These are phyloP conservation scores for Brassica juncea DNA, from an alignment of 345 rosid species.

Conservation along the genomic window DNA sequence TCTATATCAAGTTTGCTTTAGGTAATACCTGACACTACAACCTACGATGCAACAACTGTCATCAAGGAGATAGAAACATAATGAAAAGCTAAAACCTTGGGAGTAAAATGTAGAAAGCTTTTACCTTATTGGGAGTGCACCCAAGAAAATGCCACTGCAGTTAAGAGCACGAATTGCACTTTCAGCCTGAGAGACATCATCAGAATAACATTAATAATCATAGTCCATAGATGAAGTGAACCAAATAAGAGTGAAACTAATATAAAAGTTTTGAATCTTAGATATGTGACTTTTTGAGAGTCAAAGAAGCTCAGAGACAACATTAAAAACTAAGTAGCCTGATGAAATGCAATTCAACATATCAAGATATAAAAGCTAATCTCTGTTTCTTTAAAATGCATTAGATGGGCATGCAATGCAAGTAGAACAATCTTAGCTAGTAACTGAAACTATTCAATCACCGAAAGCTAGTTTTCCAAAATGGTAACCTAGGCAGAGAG, in stretches of 20 bases:
- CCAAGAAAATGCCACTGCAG: conserved; percentile 82
- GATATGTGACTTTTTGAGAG: background rate
- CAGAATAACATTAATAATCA: background rate
- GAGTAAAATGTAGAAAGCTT: background rate
- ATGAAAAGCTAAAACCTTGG: background rate
- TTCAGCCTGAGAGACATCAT: conserved; percentile 68
- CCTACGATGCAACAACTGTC: conserved; percentile 18
- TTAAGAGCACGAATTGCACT: conserved; percentile 92
- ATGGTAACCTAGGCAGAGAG: background rate
- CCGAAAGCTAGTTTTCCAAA: conserved; percentile 13
- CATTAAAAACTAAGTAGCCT: background rate
- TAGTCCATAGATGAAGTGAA: background rate
- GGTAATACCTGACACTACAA: conserved; percentile 8
- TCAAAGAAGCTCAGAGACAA: conserved; percentile 9
- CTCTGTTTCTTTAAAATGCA: background rate
- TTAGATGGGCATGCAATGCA: background rate
- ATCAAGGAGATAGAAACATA: background rate
- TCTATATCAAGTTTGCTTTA: background rate
- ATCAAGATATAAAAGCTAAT: background rate
- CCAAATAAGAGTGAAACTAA: background rate
- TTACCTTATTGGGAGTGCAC: conserved; percentile 87
- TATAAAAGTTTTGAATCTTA: background rate
- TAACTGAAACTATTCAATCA: conserved; percentile 15
- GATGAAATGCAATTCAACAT: background rate
- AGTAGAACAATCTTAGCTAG: conserved; percentile 3